A percentile compares a stretch with the other conserved stretches of the same genome.
Conservation (phyloP, 306 rosid genomes). For the Begonia peltatifolia region DNA sequence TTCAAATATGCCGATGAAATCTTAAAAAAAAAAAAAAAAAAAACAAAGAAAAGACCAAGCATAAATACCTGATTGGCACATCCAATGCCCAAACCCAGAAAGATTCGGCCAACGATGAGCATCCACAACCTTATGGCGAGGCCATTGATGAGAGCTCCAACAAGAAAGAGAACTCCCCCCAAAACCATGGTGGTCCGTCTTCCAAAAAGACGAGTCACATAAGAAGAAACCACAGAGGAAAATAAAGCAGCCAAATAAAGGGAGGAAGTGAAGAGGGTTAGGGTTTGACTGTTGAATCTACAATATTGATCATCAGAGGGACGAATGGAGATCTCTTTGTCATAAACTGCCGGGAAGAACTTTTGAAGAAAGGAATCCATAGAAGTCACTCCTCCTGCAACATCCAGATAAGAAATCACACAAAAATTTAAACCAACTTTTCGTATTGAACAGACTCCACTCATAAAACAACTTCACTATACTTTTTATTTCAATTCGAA, state of each 20-base stretch:
- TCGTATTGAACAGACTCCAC: too few relatives aligned
- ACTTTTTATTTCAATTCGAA: too few relatives aligned
- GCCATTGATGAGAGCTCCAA: constrained; percentile 58
- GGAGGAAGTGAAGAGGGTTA: constrained; percentile 68
- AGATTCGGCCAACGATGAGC: constrained; percentile 58
- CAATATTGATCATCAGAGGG: constrained; percentile 52
- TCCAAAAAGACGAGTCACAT: constrained; percentile 35
- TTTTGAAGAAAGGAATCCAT: constrained; percentile 44
- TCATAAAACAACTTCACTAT: too few relatives aligned
- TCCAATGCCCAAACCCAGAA: constrained; percentile 76
- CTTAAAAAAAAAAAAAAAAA: not conserved
- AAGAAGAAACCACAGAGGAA: constrained; percentile 34
- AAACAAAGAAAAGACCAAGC: not conserved
- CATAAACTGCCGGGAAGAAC: constrained; percentile 55
- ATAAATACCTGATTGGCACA: constrained; percentile 55
- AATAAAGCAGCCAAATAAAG: constrained; percentile 57
- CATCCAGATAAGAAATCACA: not conserved
- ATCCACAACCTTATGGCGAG: constrained; percentile 27
- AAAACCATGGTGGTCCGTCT: constrained; percentile 41
- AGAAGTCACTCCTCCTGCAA: constrained; percentile 70
- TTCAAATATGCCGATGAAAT: not conserved
- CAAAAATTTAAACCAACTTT: not conserved
- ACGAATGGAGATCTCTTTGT: constrained; percentile 10
- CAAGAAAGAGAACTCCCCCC: constrained; percentile 40
- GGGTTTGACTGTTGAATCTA: constrained; percentile 43